Evolutionary conservation across 768 basidiomycete genomes (phyloP).

Genomic region (Tremella mesenterica): DNA sequence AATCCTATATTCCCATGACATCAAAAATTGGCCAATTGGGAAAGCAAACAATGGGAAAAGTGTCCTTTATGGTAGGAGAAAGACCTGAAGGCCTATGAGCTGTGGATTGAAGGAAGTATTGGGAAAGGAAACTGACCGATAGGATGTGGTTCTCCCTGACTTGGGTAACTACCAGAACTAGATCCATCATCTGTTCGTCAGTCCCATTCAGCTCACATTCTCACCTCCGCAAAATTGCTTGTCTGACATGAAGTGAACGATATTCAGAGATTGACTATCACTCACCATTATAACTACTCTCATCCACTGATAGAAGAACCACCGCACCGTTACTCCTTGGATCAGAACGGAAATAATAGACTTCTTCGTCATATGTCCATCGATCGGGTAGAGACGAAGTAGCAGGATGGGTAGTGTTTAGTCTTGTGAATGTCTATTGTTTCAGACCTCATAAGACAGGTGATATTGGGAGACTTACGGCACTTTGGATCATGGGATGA

Average conservation of each 20-base stretch:
- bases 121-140: conserved; percentile 50
- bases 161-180: conserved; percentile 51
- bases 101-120: too few relatives aligned
- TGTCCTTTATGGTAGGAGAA: too few relatives aligned
- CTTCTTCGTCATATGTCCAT: conserved; percentile 46
- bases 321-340: conserved; percentile 58
- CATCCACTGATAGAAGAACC: conserved; percentile 59
- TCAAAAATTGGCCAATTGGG: too few relatives aligned
- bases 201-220: neutral
- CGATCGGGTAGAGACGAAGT: conserved; percentile 49
- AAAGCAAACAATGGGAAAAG: too few relatives aligned
- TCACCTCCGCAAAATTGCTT: neutral
- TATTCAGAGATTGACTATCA: neutral
- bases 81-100: too few relatives aligned
- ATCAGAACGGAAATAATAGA: conserved; percentile 64
- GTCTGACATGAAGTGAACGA: neutral
- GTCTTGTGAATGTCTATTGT: conserved; percentile 51
- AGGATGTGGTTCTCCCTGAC: conserved; percentile 65
- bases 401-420: conserved; percentile 57
- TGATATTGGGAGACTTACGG: conserved; percentile 47
- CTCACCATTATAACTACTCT: conserved; percentile 56
- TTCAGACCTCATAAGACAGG: neutral
- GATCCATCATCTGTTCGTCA: conserved; percentile 30
- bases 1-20: too few relatives aligned
- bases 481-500: conserved; percentile 59